Evolutionary conservation across 1,284 basidiomycete genomes (phyloP).

Genomic region (Moniliophthora roreri): DNA sequence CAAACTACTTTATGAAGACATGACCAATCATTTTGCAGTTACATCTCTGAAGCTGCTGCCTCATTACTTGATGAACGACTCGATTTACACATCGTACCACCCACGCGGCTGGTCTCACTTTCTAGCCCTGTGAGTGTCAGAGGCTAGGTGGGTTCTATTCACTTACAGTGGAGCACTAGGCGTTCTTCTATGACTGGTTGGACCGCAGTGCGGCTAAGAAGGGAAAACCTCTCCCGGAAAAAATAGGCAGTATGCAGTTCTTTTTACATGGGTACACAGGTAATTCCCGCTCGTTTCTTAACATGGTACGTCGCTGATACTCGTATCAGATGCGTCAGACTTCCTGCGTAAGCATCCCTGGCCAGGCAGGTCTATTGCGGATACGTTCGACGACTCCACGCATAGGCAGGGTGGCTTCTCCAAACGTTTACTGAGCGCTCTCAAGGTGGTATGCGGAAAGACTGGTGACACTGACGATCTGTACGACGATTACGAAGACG

Average conservation of each 20-base stretch:
- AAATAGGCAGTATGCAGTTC: slow-evolving; percentile 89
- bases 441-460: slow-evolving; percentile 77
- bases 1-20: slow-evolving; percentile 11
- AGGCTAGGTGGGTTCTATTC: slow-evolving; percentile 1
- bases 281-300: slow-evolving; percentile 22
- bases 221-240: slow-evolving; percentile 77
- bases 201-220: slow-evolving; percentile 79
- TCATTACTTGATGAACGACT: slow-evolving; percentile 81
- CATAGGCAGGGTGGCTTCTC: slow-evolving; percentile 65
- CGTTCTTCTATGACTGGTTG: slow-evolving; percentile 90
- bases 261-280: slow-evolving; percentile 86
- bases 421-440: slow-evolving; percentile 63
- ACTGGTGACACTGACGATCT: slow-evolving; percentile 72
- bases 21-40: slow-evolving; percentile 32
- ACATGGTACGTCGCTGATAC: slow-evolving; percentile 2
- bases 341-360: slow-evolving; percentile 86
- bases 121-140: slow-evolving; percentile 64
- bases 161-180: slow-evolving; percentile 37
- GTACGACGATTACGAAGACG: slow-evolving; percentile 74
- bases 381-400: slow-evolving; percentile 81
- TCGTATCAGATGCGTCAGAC: slow-evolving; percentile 72
- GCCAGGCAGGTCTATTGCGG: slow-evolving; percentile 81
- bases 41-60: slow-evolving; percentile 81
- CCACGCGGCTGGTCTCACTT: slow-evolving; percentile 81
- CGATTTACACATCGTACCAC: slow-evolving; percentile 79